Percentiles rank a stretch among this genome's conserved stretches.
These are phyloP conservation scores for Scheffersomyces ergatensis DNA, from an alignment of 805 yeast species.

Conservation along the genomic window DNA sequence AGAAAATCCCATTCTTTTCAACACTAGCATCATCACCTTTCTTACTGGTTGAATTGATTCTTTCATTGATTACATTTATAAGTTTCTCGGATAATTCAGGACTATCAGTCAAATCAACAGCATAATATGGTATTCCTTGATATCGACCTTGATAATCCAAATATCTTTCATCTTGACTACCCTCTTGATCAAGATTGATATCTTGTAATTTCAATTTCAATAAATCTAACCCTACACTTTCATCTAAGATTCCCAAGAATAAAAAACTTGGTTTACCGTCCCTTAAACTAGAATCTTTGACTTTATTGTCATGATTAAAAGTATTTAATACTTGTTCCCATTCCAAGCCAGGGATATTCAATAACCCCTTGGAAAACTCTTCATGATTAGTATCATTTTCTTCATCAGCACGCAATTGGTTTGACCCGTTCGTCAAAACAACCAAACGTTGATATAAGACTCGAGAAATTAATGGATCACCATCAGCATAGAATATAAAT, in stretches of 20 bases:
- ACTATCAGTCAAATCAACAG: constrained; percentile 53
- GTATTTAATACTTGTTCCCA: constrained; percentile 13
- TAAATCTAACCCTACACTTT: constrained; percentile 40
- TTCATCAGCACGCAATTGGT: constrained; percentile 18
- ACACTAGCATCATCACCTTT: constrained; percentile 5
- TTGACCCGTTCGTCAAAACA: constrained; percentile 32
- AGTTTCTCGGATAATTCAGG: constrained; percentile 39
- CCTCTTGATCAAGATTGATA: constrained; percentile 8
- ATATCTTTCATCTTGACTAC: constrained; percentile 23
- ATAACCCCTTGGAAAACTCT: constrained; percentile 4
- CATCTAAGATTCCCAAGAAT: constrained; percentile 47
- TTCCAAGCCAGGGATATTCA: constrained; percentile 7
- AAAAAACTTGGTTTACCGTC: constrained; percentile 35
- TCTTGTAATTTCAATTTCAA: constrained; percentile 24
- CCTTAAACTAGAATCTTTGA: constrained; percentile 40
- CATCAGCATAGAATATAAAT: constrained; percentile 42
- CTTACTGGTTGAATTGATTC: constrained; percentile 2
- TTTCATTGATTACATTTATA: constrained; percentile 16
- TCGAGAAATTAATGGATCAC: constrained; percentile 31
- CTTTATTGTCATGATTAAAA: constrained; percentile 32
- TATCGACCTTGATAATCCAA: constrained; percentile 47
- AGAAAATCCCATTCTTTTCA: constrained; percentile 19
- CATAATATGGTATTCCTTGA: constrained; percentile 63
- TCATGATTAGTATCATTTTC: neutral
- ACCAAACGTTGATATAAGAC: constrained; percentile 27